Base-by-base conservation (phyloP, 352 stramenopile genomes). In the Pythium sp. region DNA sequence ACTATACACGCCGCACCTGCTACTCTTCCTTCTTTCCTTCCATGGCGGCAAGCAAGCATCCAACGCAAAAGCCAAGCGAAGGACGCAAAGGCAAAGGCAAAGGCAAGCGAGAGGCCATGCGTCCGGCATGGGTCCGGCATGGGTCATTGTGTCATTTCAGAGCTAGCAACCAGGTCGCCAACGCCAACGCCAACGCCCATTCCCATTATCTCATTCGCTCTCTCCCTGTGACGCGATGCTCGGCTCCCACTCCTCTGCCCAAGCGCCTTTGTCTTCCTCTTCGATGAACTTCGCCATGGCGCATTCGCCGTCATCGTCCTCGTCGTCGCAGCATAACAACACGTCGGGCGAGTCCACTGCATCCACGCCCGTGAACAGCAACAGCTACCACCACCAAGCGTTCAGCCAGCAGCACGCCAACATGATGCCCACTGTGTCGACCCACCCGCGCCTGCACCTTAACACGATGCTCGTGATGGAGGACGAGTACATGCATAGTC, bases 401-500 rank as follows among this genome's bases (percentile, higher is more conserved):
- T 51, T 20, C 57, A 60, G 58, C 18, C 67, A 64, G 22, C 60
- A 62, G 15, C 38, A 62, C 51, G 26, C 24, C 24, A 51, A 22
- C 18, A 51, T 51, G 43, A 51, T 51, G 18, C 5, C 43, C 18
- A 22, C 43, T 9, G 43, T 51, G 43, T 51, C 63, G 7, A 32
- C 24, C 20, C 60, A 72, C n/a, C 66, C 54, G 26, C 66, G 46
- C 5, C 38, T 61, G 38, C 66, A 72, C 8, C 70, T 83, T 18
- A 80, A 80, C 59, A 68, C 65, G 58, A 65, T 80, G 49, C 74
- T 77, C 32, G 67, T 73, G 30, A 64, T 83, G 32, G 69, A 78
- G 11, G 74, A 84, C 62, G 65, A 79, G 15, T 80, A 83, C 62
- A 72, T 78, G 65, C 74, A 74, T 5, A 79, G 66, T 43, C 72